phyloP scores from a whole-genome alignment of 768 basidiomycete species.

The Cystoderma amianthinum region DNA sequence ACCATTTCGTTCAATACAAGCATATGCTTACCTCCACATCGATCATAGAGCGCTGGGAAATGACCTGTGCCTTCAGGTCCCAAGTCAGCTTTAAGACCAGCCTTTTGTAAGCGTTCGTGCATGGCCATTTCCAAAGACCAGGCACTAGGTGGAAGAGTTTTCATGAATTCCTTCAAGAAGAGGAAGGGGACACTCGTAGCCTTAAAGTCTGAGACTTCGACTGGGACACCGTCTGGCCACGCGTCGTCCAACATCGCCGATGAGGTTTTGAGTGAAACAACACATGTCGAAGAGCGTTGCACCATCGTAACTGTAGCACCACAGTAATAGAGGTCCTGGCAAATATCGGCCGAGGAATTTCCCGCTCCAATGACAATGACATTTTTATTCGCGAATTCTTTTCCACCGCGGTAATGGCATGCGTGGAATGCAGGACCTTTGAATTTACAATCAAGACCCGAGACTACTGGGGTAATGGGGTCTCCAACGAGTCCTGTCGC shows the following conservation, averaged over 20 bases:
- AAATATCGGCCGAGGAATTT: conserved; percentile 29
- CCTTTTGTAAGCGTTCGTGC: conserved; percentile 24
- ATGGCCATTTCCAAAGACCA: conserved; percentile 23
- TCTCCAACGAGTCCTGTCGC: conserved; percentile 29
- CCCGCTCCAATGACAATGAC: conserved; percentile 34
- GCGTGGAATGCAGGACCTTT: conserved; percentile 24
- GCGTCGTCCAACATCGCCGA: conserved; percentile 2
- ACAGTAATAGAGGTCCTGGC: conserved; percentile 24
- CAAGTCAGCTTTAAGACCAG: conserved; percentile 27
- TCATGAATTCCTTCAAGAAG: conserved; percentile 13
- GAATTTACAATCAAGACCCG: conserved; percentile 16
- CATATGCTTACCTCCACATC: conserved; percentile 19
- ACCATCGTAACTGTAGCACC: conserved; percentile 33
- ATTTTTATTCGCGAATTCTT: conserved; percentile 20
- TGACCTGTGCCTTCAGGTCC: conserved; percentile 24
- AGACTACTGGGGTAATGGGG: conserved; percentile 22
- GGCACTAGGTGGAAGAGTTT: conserved; percentile 8
- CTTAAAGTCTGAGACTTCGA: conserved; percentile 18
- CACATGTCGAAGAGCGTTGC: conserved; percentile 31
- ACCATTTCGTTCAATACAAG: background rate
- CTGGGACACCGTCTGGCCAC: conserved; percentile 13
- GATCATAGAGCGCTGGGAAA: conserved; percentile 18
- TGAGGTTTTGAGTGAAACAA: conserved; percentile 10
- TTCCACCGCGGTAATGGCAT: conserved; percentile 18
- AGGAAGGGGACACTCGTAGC: conserved; percentile 13